phyloP scores from a whole-genome alignment of 768 basidiomycete genomes.

The Naganishia randhawae region DNA sequence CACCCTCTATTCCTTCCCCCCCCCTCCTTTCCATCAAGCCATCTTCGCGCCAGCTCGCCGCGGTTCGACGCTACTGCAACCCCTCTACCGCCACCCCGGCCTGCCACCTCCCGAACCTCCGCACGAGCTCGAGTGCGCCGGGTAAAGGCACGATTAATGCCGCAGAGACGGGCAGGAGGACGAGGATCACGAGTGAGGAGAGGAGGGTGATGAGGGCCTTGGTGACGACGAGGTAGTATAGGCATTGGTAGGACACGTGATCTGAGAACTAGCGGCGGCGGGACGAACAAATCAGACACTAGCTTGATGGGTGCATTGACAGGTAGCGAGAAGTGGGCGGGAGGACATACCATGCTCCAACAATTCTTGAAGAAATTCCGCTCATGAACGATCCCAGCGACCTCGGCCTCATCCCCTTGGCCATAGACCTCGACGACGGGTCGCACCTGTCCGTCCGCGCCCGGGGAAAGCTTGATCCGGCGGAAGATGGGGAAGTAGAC shows the following conservation, averaged over 20 bases:
- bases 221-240: conserved; percentile 47
- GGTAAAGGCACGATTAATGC: conserved; percentile 39
- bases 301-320: neutral
- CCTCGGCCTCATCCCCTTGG: conserved; percentile 25
- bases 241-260: conserved; percentile 46
- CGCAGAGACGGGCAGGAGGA: conserved; percentile 38
- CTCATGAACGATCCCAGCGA: conserved; percentile 37
- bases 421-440: conserved; percentile 26
- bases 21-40: neutral
- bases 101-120: conserved; percentile 48
- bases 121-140: conserved; percentile 35
- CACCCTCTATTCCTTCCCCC: neutral
- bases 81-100: conserved; percentile 46
- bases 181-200: conserved; percentile 41
- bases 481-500: conserved; percentile 47
- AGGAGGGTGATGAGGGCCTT: conserved; percentile 48
- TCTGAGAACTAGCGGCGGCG: conserved; percentile 28
- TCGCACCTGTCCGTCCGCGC: conserved; percentile 27
- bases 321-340: neutral
- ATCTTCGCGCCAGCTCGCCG: neutral
- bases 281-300: neutral
- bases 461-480: conserved; percentile 35
- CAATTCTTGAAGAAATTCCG: conserved; percentile 48
- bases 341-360: conserved; percentile 42
- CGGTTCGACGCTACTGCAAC: conserved; percentile 28